A percentile compares a stretch with the other conserved stretches of the same genome.
Evolutionary conservation across 495 filamentous ascomycete genomes (phyloP).

Genomic region (Xylaria cubensis): DNA sequence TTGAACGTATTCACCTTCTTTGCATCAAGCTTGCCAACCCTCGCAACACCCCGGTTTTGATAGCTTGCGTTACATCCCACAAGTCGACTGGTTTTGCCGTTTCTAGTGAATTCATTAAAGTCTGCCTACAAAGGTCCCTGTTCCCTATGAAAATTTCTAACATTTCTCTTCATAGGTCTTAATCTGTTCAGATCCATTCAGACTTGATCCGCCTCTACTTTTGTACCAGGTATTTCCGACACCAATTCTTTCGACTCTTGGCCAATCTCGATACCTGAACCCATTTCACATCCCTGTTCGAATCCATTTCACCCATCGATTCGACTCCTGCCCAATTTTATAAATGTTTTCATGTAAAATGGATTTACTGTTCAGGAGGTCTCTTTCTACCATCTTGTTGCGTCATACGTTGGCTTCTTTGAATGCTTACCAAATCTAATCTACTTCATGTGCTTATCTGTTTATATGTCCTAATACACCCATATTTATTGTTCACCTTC

Average conservation of each 20-base stretch:
- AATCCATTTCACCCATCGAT: not conserved
- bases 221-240: conserved; percentile 28
- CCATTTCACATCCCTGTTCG: not conserved
- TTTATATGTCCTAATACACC: not conserved
- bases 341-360: not conserved
- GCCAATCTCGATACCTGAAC: not conserved
- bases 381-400: not conserved
- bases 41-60: not conserved
- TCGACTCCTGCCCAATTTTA: not conserved
- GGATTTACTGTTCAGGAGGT: not conserved
- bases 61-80: not conserved
- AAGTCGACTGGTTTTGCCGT: not conserved
- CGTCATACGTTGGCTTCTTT: not conserved
- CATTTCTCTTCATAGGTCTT: conserved; percentile 10
- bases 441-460: not conserved
- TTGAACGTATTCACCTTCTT: not conserved
- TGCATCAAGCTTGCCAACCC: not conserved
- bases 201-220: conserved; percentile 21
- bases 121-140: not conserved
- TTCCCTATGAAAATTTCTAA: not conserved
- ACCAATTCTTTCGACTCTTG: not conserved
- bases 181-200: conserved; percentile 22
- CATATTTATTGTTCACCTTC: not conserved
- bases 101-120: not conserved
- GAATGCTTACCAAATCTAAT: not conserved